Conservation (phyloP, 352 stramenopile species). For the Phytophthora quininea region DNA sequence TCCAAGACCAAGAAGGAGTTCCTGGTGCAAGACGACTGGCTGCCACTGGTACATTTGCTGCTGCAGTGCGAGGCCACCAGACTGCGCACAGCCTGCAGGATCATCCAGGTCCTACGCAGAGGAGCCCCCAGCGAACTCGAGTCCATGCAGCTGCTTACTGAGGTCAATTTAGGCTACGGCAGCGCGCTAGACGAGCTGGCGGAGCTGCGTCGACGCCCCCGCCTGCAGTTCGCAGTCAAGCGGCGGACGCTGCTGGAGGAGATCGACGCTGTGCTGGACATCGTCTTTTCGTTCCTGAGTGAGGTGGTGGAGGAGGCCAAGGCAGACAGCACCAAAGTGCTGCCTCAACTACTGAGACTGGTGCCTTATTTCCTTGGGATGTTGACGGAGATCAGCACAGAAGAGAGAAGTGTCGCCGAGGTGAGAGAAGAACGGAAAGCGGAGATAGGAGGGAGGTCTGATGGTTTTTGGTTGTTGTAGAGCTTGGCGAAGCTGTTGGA, state of each 20-base stretch:
- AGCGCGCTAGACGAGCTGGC: constrained; percentile 43
- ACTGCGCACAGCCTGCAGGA: constrained; percentile 56
- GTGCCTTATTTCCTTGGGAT: constrained; percentile 63
- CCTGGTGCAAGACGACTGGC: constrained; percentile 58
- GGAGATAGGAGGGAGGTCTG: not conserved
- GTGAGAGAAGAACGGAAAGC: not conserved
- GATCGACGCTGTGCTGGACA: constrained; percentile 57
- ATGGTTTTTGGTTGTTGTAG: constrained; percentile 21
- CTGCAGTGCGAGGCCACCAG: constrained; percentile 59
- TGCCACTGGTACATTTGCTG: constrained; percentile 64
- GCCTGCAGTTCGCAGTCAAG: constrained; percentile 7
- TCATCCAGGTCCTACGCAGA: constrained; percentile 65
- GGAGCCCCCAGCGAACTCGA: constrained; percentile 68
- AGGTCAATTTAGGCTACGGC: constrained; percentile 75
- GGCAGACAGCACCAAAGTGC: constrained; percentile 32
- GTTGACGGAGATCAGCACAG: constrained; percentile 33
- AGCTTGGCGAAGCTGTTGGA: constrained; percentile 69
- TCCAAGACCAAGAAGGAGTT: constrained; percentile 42
- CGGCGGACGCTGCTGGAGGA: constrained; percentile 46
- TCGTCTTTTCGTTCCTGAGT: constrained; percentile 58
- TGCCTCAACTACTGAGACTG: constrained; percentile 69
- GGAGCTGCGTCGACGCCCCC: constrained; percentile 6
- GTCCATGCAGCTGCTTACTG: constrained; percentile 76
- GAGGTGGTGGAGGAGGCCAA: constrained; percentile 44
- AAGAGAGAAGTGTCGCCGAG: constrained; percentile 5